phyloP scores from a whole-genome alignment of 257 asterid species.

The Nicotiana benthamiana region DNA sequence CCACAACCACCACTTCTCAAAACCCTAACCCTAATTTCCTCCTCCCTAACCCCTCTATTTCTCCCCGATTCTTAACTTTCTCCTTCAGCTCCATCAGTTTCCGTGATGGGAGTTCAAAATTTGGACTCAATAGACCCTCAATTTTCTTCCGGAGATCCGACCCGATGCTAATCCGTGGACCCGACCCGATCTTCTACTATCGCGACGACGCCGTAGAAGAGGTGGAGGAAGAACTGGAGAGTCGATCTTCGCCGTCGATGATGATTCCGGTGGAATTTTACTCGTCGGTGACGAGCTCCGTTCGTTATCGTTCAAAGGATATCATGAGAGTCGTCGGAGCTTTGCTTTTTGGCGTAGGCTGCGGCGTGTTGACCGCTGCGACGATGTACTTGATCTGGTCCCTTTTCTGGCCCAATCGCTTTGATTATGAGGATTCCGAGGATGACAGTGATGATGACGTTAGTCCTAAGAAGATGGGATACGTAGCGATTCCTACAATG shows the following conservation, averaged over 20 bases:
- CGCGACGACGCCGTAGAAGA: not conserved
- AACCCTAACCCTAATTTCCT: conserved; percentile 11
- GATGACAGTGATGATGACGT: conserved; percentile 30
- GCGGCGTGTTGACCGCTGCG: conserved; percentile 74
- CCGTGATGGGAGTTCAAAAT: not conserved
- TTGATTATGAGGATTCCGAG: conserved; percentile 41
- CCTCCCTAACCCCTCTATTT: conserved; percentile 8
- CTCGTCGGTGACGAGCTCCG: conserved; percentile 53
- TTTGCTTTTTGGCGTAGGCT: conserved; percentile 68
- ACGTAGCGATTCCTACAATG: conserved; percentile 33
- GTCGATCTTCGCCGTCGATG: not conserved
- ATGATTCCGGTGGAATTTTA: conserved; percentile 39
- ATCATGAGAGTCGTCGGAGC: conserved; percentile 76
- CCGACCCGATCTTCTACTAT: conserved; percentile 5
- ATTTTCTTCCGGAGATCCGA: conserved; percentile 17
- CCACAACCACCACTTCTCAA: not conserved
- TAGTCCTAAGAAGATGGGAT: conserved; percentile 44
- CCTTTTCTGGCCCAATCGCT: conserved; percentile 43
- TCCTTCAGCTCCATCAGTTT: conserved; percentile 32
- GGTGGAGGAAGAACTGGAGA: not conserved
- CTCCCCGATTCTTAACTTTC: conserved; percentile 40
- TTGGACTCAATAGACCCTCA: conserved; percentile 12
- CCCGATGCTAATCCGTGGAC: conserved; percentile 5
- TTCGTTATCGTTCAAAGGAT: conserved; percentile 59
- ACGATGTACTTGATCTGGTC: conserved; percentile 63